Base-by-base conservation (phyloP, 2,329 filamentous ascomycete genomes). In the Neofusicoccum kwambonambiense region DNA sequence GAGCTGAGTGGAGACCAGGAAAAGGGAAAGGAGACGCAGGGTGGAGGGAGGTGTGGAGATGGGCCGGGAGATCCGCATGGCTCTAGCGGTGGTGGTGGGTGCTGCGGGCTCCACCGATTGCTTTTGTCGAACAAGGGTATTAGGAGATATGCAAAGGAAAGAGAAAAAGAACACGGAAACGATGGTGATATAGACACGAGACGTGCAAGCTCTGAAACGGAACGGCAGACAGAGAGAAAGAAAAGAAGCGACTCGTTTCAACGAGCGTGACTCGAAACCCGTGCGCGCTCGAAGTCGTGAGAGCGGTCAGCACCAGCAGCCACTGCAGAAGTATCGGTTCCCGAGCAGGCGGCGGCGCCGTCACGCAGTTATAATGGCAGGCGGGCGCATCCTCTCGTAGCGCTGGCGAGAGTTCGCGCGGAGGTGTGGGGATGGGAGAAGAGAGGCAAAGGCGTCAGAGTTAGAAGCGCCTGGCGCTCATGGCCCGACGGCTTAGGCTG, bases 51-150 rank as follows among this genome's bases (percentile, higher is more conserved):
- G 13, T 34, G 54, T 58, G 56, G 56, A 35, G 56, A 60, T 17
- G 31, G 27, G 15, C 17, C 56, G 56, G 42, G 56, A 60, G 56
- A 60, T 60, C 56, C 19, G 15, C 58, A 62, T 62, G 41, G 58
- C 45, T 39, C 42, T 39, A 51, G 45, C 35, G 56, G 31, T 60
- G 54, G 15, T 39, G 50, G 31, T 39, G 49, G 15, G 49, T 12
- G 27, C 31, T 31, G n/a, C 22, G 17, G 5, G 11, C 39, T 47
- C 27, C 56, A 37, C 56, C 56, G n/a, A 58, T 45, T 58, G 17
- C 54, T 17, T 58, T 45, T 58, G 13, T 45, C 56, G 42, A 7
- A 35, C 11, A 35, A 22, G 57, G 8, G 31, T 27, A 19, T 39
- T 31, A 39, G n/a, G 27, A 17, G 19, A 45, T 35, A 27, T 11